These are phyloP conservation scores for Botrytis hyacinthi DNA, from an alignment of 2,329 filamentous ascomycete species.

Conservation along the genomic window DNA sequence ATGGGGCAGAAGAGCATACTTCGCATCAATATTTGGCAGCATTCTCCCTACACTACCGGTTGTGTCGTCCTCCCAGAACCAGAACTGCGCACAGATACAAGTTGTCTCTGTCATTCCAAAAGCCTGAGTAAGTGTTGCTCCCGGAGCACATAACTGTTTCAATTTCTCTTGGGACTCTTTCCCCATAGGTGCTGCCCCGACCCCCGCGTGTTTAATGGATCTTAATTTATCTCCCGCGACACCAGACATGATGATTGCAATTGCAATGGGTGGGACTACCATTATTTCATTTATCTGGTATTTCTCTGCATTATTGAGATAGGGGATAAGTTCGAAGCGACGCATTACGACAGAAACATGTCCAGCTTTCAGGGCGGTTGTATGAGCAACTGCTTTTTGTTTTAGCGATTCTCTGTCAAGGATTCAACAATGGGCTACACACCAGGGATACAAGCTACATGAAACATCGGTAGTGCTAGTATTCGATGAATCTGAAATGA, in stretches of 20 bases:
- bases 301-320: constrained; percentile 65
- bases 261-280: constrained; percentile 73
- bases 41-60: constrained; percentile 49
- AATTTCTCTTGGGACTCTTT: constrained; percentile 42
- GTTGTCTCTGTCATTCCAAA: constrained; percentile 54
- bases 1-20: constrained; percentile 25
- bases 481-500: constrained; percentile 49
- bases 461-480: constrained; percentile 51
- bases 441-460: constrained; percentile 69
- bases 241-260: constrained; percentile 51
- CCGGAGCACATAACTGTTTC: constrained; percentile 42
- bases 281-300: constrained; percentile 66
- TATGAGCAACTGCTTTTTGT: constrained; percentile 60
- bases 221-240: constrained; percentile 50
- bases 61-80: constrained; percentile 50
- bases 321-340: constrained; percentile 70
- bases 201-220: constrained; percentile 45
- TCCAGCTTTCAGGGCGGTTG: constrained; percentile 42
- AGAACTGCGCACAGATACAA: constrained; percentile 30
- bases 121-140: constrained; percentile 47
- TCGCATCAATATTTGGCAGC: constrained; percentile 42
- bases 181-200: constrained; percentile 51
- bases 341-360: constrained; percentile 56
- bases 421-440: background rate
- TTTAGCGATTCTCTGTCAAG: background rate